Conservation (phyloP, 78 protist genomes). For the Speleostelium caveatum region DNA sequence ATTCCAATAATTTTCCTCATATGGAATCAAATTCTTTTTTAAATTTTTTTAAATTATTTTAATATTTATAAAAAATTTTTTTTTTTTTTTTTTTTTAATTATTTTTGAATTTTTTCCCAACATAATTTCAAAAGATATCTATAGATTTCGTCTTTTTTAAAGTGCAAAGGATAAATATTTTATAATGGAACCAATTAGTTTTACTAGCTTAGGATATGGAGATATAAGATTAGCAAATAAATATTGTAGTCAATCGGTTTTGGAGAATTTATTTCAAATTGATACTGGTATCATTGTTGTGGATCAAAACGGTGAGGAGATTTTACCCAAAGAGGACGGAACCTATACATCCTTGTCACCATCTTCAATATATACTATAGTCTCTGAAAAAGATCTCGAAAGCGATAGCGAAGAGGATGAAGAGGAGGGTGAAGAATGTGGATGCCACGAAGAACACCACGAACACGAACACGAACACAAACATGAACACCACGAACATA, state of each 20-base stretch:
- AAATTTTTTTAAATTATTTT: no score
- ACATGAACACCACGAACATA: slow-evolving; percentile 17
- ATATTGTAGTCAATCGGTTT: not conserved
- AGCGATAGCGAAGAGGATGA: slow-evolving; percentile 48
- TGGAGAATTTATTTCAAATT: slow-evolving; percentile 48
- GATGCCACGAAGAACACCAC: not conserved
- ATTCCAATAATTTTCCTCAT: no score
- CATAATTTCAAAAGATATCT: no score
- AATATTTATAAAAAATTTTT: no score
- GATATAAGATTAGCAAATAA: slow-evolving; percentile 50
- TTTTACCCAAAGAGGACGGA: not conserved
- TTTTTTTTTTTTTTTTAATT: no score
- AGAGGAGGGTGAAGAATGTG: slow-evolving; percentile 3
- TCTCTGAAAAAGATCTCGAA: slow-evolving; percentile 46
- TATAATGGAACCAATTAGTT: no score
- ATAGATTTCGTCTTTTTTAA: no score
- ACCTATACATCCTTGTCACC: not conserved
- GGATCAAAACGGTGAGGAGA: slow-evolving; percentile 62
- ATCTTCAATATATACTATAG: slow-evolving; percentile 18
- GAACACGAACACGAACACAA: slow-evolving; percentile 7
- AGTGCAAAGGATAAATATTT: no score
- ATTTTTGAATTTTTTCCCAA: no score
- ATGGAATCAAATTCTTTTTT: no score
- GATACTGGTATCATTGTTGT: slow-evolving; percentile 51
- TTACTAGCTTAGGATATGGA: slow-evolving; percentile 52